Evolutionary conservation across 495 filamentous ascomycete genomes (phyloP), one percentile per base, ranked within the genome.

Genomic region (Talaromyces wortmannii): DNA sequence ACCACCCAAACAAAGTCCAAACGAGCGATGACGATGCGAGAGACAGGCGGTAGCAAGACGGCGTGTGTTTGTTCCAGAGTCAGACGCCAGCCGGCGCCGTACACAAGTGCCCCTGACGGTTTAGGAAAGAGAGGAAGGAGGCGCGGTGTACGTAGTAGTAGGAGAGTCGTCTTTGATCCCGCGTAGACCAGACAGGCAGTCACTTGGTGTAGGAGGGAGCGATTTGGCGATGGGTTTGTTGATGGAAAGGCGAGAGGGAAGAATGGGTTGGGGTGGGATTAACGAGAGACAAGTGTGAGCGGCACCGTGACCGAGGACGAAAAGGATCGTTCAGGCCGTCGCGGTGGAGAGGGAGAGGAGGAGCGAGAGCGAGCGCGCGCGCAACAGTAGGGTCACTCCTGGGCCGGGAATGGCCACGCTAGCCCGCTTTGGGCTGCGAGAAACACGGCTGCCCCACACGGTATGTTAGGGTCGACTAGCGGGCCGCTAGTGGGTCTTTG

Each of bases 401-500:
- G 36, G 36, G 1, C 23, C 23, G 23, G 36, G 42, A 45, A 43
- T 53, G 12, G 5, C 42, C 0, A 18, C 16, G 50, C 52, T 53
- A 56, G 47, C 10, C 48, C 32, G 4, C 17, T 48, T 49, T 29
- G 32, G 46, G 45, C 29, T 5, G 44, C 11, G 10, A 44, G 53
- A 49, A 55, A 55, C 53, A 50, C 48, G 53, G 53, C 32, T 48
- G 43, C 49, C 32, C 29, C 13, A 29, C 49, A 31, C 47, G 47
- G 15, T 29, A 50, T 10, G 30, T 31, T 50, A 50, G 30, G 29
- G 30, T 18, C 18, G 1, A 32, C 40, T 53, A 45, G 52, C 52
- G 52, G 52, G 17, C 52, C 52, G 52, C 52, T 53, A 53, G 57
- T 58, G 58, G 56, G 31, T 29, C 17, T 15, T 23, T 16, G 5